Conservation (phyloP, 2,329 filamentous ascomycete genomes). For the Paraphoma sp. region DNA sequence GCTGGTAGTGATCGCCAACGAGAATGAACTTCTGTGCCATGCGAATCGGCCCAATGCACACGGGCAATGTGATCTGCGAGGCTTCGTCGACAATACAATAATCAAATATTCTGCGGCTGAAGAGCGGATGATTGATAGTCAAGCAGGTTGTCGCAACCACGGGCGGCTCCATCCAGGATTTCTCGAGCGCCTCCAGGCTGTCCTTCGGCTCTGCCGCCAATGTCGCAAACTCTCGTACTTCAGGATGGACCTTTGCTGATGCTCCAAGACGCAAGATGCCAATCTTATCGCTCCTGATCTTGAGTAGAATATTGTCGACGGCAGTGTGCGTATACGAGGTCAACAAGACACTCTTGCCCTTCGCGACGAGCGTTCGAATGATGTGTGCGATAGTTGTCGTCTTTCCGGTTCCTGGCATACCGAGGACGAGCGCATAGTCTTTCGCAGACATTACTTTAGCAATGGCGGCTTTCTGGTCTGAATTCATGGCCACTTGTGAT, state of each 20-base stretch:
- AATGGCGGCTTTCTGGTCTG: conserved; percentile 85
- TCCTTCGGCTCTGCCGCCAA: conserved; percentile 76
- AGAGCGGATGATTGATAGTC: conserved; percentile 86
- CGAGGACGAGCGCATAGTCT: conserved; percentile 95
- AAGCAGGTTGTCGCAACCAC: conserved; percentile 96
- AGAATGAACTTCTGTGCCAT: conserved; percentile 93
- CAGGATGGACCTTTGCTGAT: conserved; percentile 82
- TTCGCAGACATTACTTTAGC: conserved; percentile 94
- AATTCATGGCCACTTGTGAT: conserved; percentile 73
- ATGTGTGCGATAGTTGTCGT: conserved; percentile 98
- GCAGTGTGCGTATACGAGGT: conserved; percentile 98
- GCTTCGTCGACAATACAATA: conserved; percentile 99
- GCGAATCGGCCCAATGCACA: conserved; percentile 91
- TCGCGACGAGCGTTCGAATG: conserved; percentile 84
- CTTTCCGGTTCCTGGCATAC: conserved; percentile 98
- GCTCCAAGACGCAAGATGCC: conserved; percentile 86
- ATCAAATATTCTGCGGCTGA: conserved; percentile 88
- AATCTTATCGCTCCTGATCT: conserved; percentile 80
- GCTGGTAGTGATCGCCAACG: conserved; percentile 94
- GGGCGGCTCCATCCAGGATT: conserved; percentile 82
- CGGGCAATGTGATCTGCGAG: conserved; percentile 94
- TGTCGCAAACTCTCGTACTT: conserved; percentile 84
- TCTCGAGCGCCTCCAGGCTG: conserved; percentile 82
- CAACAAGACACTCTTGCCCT: conserved; percentile 89
- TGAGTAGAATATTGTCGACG: conserved; percentile 96